Base-by-base conservation (phyloP, 192 early-diverging fungal species). In the Phycomyces nitens region DNA sequence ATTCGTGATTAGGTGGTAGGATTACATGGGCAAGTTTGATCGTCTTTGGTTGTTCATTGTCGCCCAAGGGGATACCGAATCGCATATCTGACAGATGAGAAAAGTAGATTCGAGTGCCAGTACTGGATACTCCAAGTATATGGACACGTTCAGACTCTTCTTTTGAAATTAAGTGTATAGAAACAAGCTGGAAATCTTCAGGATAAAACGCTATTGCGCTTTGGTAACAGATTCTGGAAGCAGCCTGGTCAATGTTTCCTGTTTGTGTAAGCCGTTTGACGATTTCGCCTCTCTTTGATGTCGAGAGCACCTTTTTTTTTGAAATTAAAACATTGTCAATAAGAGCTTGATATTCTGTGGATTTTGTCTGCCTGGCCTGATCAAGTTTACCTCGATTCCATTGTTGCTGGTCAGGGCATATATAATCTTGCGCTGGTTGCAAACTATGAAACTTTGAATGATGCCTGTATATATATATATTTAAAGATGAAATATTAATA, bases 51-150 rank as follows among this genome's bases (percentile, higher is more conserved):
- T 63, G 76, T 34, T 62, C 62, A 29, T 66, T 26, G 11, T 62
- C 16, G 15, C 16, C 9, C 0, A 64, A 24, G 4, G 12, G 11
- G 1, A 29, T 34, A 22, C 14, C 44, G 9, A 54, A 49, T 2
- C 62, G 21, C 5, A 56, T 69, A 38, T 73, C 70, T 41, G 64
- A 59, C 21, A 69, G 60, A 3, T 82, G 76, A 39, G 83, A 82
- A 39, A 94, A 93, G 62, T 92, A 94, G 16, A 94, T 64, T 5
- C 94, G 88, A 49, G 77, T 78, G 12, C 91, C 92, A 6, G 84
- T 84, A 41, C 86, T 70, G 0, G 92, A 92, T 38, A 96, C 69
- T 4, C 86, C 91, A 14, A 98, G 81, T 10, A 94, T 68, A 55
- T 86, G 79, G 43, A 95, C 60, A 0, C 72, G 67, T n/a, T 80